phyloP scores from a whole-genome alignment of 2,329 filamentous ascomycete species.

The Scedosporium boydii region DNA sequence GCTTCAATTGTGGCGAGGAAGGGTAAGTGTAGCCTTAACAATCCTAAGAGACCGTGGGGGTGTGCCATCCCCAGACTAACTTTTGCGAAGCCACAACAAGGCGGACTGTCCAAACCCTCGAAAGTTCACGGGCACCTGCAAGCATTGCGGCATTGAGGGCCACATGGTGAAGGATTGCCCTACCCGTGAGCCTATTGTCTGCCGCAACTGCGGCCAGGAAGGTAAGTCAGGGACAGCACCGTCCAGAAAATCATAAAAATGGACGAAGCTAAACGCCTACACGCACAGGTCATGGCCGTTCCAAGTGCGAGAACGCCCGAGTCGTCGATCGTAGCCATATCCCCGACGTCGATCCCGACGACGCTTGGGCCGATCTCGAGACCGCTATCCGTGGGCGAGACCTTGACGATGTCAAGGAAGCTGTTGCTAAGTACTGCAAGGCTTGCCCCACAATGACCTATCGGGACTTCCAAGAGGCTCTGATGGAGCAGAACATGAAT shows the following conservation, averaged over 20 bases:
- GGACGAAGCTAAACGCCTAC: too few species aligned
- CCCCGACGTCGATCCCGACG: conserved; percentile 38
- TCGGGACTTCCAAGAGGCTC: conserved; percentile 47
- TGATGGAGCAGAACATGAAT: conserved; percentile 43
- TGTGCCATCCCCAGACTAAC: background rate
- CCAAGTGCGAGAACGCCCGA: conserved; percentile 50
- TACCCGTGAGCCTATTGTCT: conserved; percentile 42
- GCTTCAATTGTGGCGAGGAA: conserved; percentile 7
- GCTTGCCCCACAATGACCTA: conserved; percentile 48
- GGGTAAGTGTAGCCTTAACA: background rate
- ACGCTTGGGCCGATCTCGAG: conserved; percentile 48
- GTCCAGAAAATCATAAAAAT: background rate
- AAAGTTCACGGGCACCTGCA: conserved; percentile 20
- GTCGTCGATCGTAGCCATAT: conserved; percentile 45
- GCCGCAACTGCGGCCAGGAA: conserved; percentile 52
- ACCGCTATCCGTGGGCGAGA: conserved; percentile 44
- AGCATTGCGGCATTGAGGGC: conserved; percentile 39
- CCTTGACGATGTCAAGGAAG: conserved; percentile 49
- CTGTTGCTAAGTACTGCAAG: conserved; percentile 52
- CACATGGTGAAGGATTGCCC: conserved; percentile 56
- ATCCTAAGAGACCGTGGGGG: too few species aligned
- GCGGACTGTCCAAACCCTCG: conserved; percentile 25
- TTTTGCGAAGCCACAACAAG: conserved; percentile 13
- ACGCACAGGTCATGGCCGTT: conserved; percentile 40
- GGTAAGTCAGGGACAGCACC: conserved; percentile 27